phyloP scores from a whole-genome alignment of 2,329 filamentous ascomycete genomes.

The Chaetomium sp. region DNA sequence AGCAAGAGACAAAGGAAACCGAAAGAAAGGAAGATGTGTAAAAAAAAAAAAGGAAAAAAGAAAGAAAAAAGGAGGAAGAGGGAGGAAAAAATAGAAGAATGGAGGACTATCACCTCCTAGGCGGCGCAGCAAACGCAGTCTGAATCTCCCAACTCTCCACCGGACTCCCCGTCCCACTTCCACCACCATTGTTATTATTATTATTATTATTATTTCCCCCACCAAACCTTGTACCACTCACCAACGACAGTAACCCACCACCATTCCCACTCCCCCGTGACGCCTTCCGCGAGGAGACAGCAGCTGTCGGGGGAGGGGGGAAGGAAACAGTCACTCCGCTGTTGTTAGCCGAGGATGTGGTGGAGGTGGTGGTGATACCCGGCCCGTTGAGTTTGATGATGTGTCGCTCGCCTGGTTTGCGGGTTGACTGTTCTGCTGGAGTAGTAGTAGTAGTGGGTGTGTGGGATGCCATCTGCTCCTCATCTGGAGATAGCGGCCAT shows the following conservation, averaged over 20 bases:
- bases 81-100: background rate
- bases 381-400: too few relatives aligned
- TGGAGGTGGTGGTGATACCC: too few relatives aligned
- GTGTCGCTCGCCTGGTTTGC: too few relatives aligned
- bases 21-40: background rate
- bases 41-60: background rate
- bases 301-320: too few relatives aligned
- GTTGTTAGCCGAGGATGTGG: too few relatives aligned
- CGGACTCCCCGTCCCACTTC: slow-evolving; percentile 26
- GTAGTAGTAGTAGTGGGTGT: too few relatives aligned
- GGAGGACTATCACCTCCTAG: slow-evolving; percentile 17
- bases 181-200: background rate
- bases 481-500: too few relatives aligned
- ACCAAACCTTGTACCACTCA: slow-evolving; percentile 13
- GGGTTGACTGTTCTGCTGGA: too few relatives aligned
- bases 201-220: background rate
- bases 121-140: slow-evolving; percentile 34
- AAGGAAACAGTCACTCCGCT: too few relatives aligned
- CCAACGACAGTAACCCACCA: slow-evolving; percentile 22
- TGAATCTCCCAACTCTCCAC: slow-evolving; percentile 33
- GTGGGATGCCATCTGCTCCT: too few relatives aligned
- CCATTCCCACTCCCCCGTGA: too few relatives aligned
- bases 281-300: too few relatives aligned
- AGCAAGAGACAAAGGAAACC: background rate
- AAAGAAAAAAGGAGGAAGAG: background rate